A percentile compares a stretch with the other conserved stretches of the same genome.
Evolutionary conservation across 1,139 yeast species (phyloP).

Genomic region (Tardiomyces digboiensis): DNA sequence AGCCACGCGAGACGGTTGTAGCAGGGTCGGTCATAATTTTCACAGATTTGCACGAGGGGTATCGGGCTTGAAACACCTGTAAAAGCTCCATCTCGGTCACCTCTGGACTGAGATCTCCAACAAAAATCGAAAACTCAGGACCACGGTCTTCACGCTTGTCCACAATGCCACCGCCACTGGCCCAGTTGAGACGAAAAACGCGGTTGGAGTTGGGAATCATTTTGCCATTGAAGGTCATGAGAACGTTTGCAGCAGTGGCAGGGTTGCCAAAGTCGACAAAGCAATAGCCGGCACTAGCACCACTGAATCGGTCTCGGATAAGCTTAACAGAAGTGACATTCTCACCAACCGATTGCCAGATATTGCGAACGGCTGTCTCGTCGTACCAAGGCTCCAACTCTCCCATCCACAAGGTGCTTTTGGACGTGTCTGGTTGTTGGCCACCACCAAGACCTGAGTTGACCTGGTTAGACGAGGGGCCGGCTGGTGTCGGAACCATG

Average conservation of each 20-base stretch:
- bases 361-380: constrained; percentile 51
- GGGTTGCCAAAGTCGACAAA: constrained; percentile 71
- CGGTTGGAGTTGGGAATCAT: constrained; percentile 55
- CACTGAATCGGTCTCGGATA: constrained; percentile 41
- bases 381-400: constrained; percentile 79
- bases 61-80: constrained; percentile 60
- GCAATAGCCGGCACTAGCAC: constrained; percentile 65
- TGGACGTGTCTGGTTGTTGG: constrained; percentile 5
- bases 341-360: constrained; percentile 55
- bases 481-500: no score
- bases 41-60: constrained; percentile 71
- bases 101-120: constrained; percentile 75
- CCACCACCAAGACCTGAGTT: no score
- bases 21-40: constrained; percentile 79
- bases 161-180: constrained; percentile 56
- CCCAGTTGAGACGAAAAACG: constrained; percentile 74
- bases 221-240: constrained; percentile 49
- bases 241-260: constrained; percentile 61
- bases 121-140: constrained; percentile 67
- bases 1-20: constrained; percentile 72
- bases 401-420: constrained; percentile 76
- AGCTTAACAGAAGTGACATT: constrained; percentile 44
- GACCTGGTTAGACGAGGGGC: no score
- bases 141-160: constrained; percentile 27
- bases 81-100: constrained; percentile 65